Evolutionary conservation across 352 stramenopile genomes (phyloP).

Genomic region (Phytophthora brassicae): DNA sequence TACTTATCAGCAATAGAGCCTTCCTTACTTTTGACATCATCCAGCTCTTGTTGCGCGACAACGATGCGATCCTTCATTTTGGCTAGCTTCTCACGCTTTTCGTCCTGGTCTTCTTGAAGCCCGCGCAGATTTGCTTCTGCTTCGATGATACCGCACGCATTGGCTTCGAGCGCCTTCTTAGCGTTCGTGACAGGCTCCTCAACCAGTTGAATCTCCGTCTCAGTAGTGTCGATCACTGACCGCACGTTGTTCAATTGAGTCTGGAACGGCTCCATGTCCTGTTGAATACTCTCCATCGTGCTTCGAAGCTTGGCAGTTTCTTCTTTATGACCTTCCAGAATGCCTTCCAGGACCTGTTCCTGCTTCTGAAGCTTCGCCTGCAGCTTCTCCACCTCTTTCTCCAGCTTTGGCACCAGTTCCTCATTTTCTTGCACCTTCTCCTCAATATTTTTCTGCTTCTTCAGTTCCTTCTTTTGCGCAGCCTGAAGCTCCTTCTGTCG

Average conservation of each 20-base stretch:
- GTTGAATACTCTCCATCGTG: slow-evolving; percentile 75
- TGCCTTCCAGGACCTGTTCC: slow-evolving; percentile 89
- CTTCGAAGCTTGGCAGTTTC: slow-evolving; percentile 70
- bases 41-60: slow-evolving; percentile 81
- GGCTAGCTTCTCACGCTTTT: slow-evolving; percentile 54
- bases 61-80: slow-evolving; percentile 77
- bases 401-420: slow-evolving; percentile 87
- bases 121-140: slow-evolving; percentile 59
- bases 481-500: slow-evolving; percentile 91
- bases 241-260: slow-evolving; percentile 69
- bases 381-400: slow-evolving; percentile 77
- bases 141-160: slow-evolving; percentile 54
- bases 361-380: slow-evolving; percentile 75
- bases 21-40: slow-evolving; percentile 58
- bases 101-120: slow-evolving; percentile 58
- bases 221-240: slow-evolving; percentile 77
- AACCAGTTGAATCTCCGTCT: slow-evolving; percentile 81
- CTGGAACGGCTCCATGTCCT: slow-evolving; percentile 80
- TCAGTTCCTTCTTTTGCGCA: slow-evolving; percentile 88
- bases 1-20: slow-evolving; percentile 56
- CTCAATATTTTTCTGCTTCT: slow-evolving; percentile 88
- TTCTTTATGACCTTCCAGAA: slow-evolving; percentile 76
- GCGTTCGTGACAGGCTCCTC: slow-evolving; percentile 71
- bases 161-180: slow-evolving; percentile 80
- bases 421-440: slow-evolving; percentile 87